Evolutionary conservation across 495 filamentous ascomycete genomes (phyloP).

Genomic region (Penicillium soppii): DNA sequence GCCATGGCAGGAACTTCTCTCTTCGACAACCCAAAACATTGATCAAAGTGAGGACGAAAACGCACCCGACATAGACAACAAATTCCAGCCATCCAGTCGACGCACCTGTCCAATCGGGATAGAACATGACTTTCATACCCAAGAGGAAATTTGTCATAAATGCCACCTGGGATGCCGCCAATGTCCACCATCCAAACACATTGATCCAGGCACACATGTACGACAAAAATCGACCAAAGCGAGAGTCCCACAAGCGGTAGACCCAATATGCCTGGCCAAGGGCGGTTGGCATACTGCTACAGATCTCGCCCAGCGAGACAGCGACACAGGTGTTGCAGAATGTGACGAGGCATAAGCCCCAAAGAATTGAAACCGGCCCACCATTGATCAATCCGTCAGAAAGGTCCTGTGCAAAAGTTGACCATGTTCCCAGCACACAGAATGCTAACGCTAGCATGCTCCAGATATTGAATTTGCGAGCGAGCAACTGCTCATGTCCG

Average conservation of each 20-base stretch:
- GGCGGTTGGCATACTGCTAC: conserved; percentile 47
- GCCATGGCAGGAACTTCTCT: conserved; percentile 39
- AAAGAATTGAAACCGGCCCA: conserved; percentile 44
- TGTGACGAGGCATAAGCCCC: conserved; percentile 44
- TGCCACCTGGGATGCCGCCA: conserved; percentile 43
- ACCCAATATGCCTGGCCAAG: conserved; percentile 48
- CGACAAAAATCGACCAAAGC: conserved; percentile 35
- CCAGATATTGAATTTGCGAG: conserved; percentile 49
- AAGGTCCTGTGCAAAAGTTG: conserved; percentile 46
- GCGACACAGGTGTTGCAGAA: conserved; percentile 46
- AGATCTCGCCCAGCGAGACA: conserved; percentile 44
- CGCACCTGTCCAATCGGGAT: conserved; percentile 35
- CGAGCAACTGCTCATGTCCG: conserved; percentile 49
- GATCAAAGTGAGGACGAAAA: conserved; percentile 35
- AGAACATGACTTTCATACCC: conserved; percentile 47
- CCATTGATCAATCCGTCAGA: conserved; percentile 44
- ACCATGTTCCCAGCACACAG: conserved; percentile 47
- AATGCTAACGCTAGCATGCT: conserved; percentile 46
- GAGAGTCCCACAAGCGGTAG: conserved; percentile 38
- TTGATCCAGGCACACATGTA: conserved; percentile 52
- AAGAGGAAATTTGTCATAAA: conserved; percentile 50
- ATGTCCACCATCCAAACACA: conserved; percentile 50
- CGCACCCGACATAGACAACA: conserved; percentile 40
- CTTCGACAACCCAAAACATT: conserved; percentile 43
- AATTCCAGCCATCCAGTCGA: conserved; percentile 44